Conservation (phyloP, 2,329 filamentous ascomycete genomes). For the Scolecobasidium constrictum region DNA sequence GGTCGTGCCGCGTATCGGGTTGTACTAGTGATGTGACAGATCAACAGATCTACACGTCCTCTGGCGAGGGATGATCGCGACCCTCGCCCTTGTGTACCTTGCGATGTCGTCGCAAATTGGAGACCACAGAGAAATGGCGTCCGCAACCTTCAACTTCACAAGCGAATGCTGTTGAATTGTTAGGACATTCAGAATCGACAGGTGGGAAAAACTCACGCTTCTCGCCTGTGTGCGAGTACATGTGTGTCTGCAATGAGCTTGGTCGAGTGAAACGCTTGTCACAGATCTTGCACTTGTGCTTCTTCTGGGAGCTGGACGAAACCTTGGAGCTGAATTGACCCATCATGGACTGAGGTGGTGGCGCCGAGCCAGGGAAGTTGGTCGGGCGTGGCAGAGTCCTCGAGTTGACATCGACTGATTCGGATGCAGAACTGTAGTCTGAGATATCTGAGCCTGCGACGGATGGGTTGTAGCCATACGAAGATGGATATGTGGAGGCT, state of each 20-base stretch:
- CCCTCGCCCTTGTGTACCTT: slow-evolving; percentile 83
- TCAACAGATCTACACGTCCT: slow-evolving; percentile 26
- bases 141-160: slow-evolving; percentile 94
- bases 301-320: slow-evolving; percentile 92
- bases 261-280: slow-evolving; percentile 95
- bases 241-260: slow-evolving; percentile 90
- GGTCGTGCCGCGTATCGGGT: background rate
- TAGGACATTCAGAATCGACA: background rate
- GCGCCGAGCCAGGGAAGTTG: slow-evolving; percentile 53
- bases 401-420: slow-evolving; percentile 66
- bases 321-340: slow-evolving; percentile 95
- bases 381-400: slow-evolving; percentile 75
- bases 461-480: slow-evolving; percentile 41
- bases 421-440: slow-evolving; percentile 87
- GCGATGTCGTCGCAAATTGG: slow-evolving; percentile 84
- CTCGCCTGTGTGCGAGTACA: slow-evolving; percentile 97
- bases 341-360: slow-evolving; percentile 96
- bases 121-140: slow-evolving; percentile 93
- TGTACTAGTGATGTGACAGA: background rate
- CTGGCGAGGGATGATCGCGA: slow-evolving; percentile 34
- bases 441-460: slow-evolving; percentile 69
- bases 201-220: slow-evolving; percentile 55
- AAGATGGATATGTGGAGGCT: slow-evolving; percentile 66
- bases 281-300: slow-evolving; percentile 98
- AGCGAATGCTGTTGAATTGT: slow-evolving; percentile 57